Evolutionary conservation across 2,329 filamentous ascomycete species (phyloP).

Genomic region (Ploettnerulaceae sp.): DNA sequence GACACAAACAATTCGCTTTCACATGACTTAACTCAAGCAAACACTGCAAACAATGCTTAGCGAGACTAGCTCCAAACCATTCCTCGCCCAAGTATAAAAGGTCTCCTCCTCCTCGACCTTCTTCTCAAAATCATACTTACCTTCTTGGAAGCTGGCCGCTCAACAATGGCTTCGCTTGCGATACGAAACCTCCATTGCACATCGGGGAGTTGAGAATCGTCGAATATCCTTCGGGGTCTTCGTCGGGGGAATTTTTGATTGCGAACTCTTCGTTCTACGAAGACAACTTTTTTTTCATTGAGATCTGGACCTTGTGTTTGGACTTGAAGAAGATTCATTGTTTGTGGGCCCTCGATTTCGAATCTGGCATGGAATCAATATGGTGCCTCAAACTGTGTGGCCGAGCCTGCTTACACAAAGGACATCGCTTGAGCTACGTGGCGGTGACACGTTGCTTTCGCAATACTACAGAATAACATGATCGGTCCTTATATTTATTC

Average conservation of each 20-base stretch:
- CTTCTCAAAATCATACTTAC: neutral
- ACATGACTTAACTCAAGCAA: no score
- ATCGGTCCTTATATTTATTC: no score
- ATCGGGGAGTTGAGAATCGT: neutral
- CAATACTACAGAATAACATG: no score
- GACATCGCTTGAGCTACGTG: no score
- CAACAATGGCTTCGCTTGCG: neutral
- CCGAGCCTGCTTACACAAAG: no score
- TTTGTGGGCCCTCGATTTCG: no score
- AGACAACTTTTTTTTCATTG: conserved; percentile 1
- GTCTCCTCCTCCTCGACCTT: neutral
- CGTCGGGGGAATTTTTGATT: neutral
- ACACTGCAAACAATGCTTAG: neutral
- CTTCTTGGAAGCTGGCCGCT: neutral
- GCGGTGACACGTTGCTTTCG: no score
- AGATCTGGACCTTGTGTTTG: neutral
- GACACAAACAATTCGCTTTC: no score
- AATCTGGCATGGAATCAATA: no score
- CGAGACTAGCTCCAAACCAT: neutral
- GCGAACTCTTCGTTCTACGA: neutral
- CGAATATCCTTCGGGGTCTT: neutral
- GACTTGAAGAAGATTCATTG: conserved; percentile 4
- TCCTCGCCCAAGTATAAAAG: neutral
- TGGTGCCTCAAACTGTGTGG: no score
- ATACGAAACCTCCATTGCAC: neutral